These are phyloP conservation scores for Zasmidium citrigriseum DNA, from an alignment of 2,329 filamentous ascomycete genomes.

Conservation along the genomic window DNA sequence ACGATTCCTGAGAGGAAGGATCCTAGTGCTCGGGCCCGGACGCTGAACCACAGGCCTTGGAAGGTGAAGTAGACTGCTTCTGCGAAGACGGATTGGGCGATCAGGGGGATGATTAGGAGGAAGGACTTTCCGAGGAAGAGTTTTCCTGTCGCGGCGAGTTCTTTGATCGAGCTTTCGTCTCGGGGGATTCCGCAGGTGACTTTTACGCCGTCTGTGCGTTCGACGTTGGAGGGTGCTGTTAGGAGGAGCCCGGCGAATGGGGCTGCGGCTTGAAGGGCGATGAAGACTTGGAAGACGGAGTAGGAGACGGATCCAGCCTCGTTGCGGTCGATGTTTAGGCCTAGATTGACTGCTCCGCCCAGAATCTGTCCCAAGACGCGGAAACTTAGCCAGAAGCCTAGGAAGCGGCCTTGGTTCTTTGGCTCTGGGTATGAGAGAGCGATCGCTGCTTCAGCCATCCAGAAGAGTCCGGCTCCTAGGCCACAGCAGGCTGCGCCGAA, in stretches of 20 bases:
- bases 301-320: constrained; percentile 68
- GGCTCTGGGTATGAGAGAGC: constrained; percentile 72
- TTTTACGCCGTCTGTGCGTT: constrained; percentile 64
- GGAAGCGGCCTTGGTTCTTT: constrained; percentile 63
- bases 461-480: constrained; percentile 71
- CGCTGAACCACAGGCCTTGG: constrained; percentile 64
- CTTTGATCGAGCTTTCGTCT: constrained; percentile 55
- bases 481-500: constrained; percentile 70
- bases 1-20: constrained; percentile 71
- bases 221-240: constrained; percentile 61
- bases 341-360: constrained; percentile 71
- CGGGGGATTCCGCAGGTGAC: constrained; percentile 59
- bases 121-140: constrained; percentile 64
- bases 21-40: constrained; percentile 67
- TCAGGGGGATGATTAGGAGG: constrained; percentile 65
- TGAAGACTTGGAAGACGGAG: constrained; percentile 69
- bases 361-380: constrained; percentile 67
- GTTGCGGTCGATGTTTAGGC: constrained; percentile 60
- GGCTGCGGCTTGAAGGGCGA: constrained; percentile 66
- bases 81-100: constrained; percentile 69
- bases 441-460: constrained; percentile 74
- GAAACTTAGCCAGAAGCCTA: constrained; percentile 69
- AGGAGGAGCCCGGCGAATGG: constrained; percentile 67
- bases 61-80: constrained; percentile 74
- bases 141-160: constrained; percentile 61